Evolutionary conservation across 1,139 yeast genomes (phyloP).

Genomic region (Wickerhamomyces sp.): DNA sequence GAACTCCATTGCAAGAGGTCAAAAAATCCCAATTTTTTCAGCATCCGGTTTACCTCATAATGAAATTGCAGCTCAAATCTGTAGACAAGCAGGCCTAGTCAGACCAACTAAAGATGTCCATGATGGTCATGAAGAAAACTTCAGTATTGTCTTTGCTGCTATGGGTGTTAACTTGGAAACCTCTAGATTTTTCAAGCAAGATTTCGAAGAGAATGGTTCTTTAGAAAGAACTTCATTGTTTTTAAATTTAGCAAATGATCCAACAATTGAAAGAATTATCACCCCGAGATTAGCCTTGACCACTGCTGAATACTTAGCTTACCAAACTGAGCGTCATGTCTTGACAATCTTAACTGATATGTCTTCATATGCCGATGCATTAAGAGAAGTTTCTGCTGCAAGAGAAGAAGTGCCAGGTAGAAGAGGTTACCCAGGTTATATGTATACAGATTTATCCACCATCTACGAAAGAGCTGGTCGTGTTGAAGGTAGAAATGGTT

Average conservation of each 20-base stretch:
- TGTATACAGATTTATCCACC: constrained; percentile 99
- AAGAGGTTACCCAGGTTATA: constrained; percentile 99
- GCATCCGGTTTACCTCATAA: constrained; percentile 99
- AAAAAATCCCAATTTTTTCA: constrained; percentile 96
- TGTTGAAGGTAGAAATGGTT: constrained; percentile 99
- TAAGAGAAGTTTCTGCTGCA: constrained; percentile 99
- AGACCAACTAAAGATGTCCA: constrained; percentile 99
- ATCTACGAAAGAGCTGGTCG: constrained; percentile 99
- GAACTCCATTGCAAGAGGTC: constrained; percentile 99
- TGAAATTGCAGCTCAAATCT: constrained; percentile 98
- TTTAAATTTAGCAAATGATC: constrained; percentile 97
- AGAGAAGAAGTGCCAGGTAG: constrained; percentile 99
- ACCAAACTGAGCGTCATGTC: constrained; percentile 98
- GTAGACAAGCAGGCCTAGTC: constrained; percentile 99
- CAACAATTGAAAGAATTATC: constrained; percentile 98
- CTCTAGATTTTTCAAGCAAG: constrained; percentile 94
- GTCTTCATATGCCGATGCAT: constrained; percentile 99
- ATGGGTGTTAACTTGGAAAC: constrained; percentile 95
- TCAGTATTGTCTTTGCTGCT: constrained; percentile 98
- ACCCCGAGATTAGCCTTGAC: constrained; percentile 99
- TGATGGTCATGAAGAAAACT: constrained; percentile 99
- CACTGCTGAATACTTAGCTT: constrained; percentile 97
- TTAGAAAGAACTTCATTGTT: constrained; percentile 95
- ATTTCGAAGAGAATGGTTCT: constrained; percentile 98
- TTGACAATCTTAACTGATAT: constrained; percentile 96